Evolutionary conservation across 495 filamentous ascomycete species (phyloP), one percentile per base, ranked within the genome.

Genomic region (Trichoderma gamsii): DNA sequence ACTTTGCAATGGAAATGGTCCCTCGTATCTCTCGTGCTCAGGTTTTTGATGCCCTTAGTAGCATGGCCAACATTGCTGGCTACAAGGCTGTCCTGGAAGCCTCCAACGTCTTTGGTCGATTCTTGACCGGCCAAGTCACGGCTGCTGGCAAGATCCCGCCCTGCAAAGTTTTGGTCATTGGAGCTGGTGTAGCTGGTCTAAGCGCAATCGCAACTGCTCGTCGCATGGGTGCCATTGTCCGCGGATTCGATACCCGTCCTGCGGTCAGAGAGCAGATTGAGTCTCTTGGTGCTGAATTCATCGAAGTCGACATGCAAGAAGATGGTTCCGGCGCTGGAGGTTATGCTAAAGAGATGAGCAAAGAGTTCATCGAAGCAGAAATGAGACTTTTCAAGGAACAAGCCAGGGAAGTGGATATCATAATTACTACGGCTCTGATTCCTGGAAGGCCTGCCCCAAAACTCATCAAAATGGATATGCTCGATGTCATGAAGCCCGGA

Each of bases 301-400:
- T 94, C 71, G 90, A 93, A 74, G 91, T 94, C 25, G 89, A 92
- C 41, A 80, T 94, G n/a, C 75, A 92, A 68, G 91, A 94, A 76
- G 91, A 93, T 68, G 91, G 90, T 16, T 84, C 89, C n/a, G 91
- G 90, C 2, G 84, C 88, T 18, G 91, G 91, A 25, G 91, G 91
- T 13, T 94, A 94, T 69, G 90, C 88, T 44, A 94, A 94, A 71
- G 89, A 91, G 73, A 94, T 94, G 91, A 92, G 90, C 66, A 90
- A 91, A 70, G 90, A 92, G 74, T 94, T 94, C 74, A 91, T 92
- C 73, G 90, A 90, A 69, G 90, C 90, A 9, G 91, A 94, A 73
- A 93, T 92, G 90, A 92, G 89, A 75, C 81, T 94, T 32, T 94
- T 94, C 72, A 86, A 89, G 72, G 88, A 92, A 71, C 91, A 93